A percentile compares a stretch with the other conserved stretches of the same genome.
Conservation (phyloP, 805 yeast species). For the Candida dajiaensis region DNA sequence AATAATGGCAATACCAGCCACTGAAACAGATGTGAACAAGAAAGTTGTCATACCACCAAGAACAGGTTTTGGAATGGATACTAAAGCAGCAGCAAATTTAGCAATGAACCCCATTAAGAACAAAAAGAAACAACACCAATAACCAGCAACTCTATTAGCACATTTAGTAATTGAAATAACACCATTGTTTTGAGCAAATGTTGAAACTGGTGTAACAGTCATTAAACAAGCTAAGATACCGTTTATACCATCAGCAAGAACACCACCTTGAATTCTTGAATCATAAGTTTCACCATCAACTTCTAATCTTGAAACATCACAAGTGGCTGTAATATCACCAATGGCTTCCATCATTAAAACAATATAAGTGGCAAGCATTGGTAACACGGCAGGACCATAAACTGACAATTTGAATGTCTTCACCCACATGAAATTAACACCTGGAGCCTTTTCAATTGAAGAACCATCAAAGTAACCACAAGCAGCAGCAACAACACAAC, state of each 20-base stretch:
- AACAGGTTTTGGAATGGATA: conserved; percentile 71
- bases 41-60: conserved; percentile 90
- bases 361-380: conserved; percentile 76
- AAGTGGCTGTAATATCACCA: conserved; percentile 92
- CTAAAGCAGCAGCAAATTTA: conserved; percentile 85
- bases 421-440: conserved; percentile 81
- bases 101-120: conserved; percentile 83
- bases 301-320: conserved; percentile 81
- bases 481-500: conserved; percentile 91
- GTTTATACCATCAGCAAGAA: conserved; percentile 81
- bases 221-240: conserved; percentile 71
- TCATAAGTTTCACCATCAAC: conserved; percentile 81
- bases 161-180: conserved; percentile 89
- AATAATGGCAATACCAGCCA: conserved; percentile 66
- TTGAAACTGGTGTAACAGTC: conserved; percentile 86
- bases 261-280: conserved; percentile 88
- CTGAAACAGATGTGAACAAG: conserved; percentile 68
- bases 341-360: conserved; percentile 89
- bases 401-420: conserved; percentile 71
- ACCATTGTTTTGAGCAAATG: conserved; percentile 95
- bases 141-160: conserved; percentile 78
- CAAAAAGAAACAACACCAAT: conserved; percentile 75
- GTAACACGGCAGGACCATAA: conserved; percentile 83
- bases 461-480: conserved; percentile 67
- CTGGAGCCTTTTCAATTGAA: conserved; percentile 66